phyloP scores from a whole-genome alignment of 2,329 filamentous ascomycete genomes.

The Colletotrichum sp. region DNA sequence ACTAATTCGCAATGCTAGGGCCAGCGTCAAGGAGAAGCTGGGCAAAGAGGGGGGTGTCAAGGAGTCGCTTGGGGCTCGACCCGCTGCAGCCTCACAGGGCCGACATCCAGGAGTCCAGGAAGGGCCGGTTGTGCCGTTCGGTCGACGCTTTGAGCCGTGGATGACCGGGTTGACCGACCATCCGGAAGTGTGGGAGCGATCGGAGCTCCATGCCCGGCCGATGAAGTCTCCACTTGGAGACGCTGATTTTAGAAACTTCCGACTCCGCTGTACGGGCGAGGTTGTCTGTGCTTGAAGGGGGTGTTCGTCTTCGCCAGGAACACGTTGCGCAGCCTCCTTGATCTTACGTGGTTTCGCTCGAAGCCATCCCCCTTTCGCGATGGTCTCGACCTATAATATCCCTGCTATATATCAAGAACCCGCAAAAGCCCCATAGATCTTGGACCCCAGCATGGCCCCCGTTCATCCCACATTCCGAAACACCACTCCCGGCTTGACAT shows the following conservation, averaged over 20 bases:
- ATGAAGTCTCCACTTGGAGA: background rate
- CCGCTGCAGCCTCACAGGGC: background rate
- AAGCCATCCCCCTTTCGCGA: background rate
- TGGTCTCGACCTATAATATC: background rate
- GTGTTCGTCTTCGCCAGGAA: background rate
- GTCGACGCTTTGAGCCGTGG: background rate
- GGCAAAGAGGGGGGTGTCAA: background rate
- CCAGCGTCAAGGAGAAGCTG: background rate
- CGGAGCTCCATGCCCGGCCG: background rate
- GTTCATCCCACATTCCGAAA: conserved; percentile 13
- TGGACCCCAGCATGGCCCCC: background rate
- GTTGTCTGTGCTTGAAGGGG: background rate
- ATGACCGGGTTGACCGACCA: background rate
- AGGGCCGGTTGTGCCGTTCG: background rate
- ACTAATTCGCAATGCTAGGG: background rate
- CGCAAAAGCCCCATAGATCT: background rate
- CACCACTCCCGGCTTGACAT: background rate
- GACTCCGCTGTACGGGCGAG: background rate
- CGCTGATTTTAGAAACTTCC: background rate
- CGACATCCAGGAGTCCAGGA: background rate
- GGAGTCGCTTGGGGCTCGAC: background rate
- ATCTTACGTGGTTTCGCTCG: background rate
- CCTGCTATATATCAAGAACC: background rate
- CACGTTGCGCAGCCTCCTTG: background rate
- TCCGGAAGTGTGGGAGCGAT: background rate